Conservation (phyloP, 2,329 filamentous ascomycete species). For the Xylaria sp. region DNA sequence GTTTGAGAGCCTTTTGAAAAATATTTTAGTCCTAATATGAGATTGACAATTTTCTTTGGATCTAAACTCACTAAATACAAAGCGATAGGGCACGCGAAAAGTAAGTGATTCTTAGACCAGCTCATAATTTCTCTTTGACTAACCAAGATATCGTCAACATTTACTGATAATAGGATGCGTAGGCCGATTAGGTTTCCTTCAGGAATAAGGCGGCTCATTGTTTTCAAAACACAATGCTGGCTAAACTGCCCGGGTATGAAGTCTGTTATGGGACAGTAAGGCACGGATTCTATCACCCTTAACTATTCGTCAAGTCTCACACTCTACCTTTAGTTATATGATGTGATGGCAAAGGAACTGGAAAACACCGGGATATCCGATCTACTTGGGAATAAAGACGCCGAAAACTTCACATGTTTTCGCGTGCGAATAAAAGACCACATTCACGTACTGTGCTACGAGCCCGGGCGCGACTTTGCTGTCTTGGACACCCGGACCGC, state of each 20-base stretch:
- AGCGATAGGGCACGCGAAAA: too few species aligned
- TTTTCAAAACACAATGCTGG: not conserved
- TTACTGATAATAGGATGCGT: not conserved
- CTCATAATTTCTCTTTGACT: not conserved
- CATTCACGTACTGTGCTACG: not conserved
- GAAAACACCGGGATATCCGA: not conserved
- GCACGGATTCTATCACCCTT: not conserved
- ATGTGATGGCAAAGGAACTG: not conserved
- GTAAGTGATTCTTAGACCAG: not conserved
- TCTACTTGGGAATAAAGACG: not conserved
- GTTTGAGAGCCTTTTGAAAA: not conserved
- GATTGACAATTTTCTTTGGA: too few species aligned
- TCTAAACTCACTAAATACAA: too few species aligned
- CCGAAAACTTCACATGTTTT: not conserved
- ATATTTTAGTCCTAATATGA: too few species aligned
- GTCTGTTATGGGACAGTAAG: conserved; percentile 14
- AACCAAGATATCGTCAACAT: not conserved
- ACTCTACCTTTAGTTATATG: not conserved
- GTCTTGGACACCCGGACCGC: not conserved
- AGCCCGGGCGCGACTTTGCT: not conserved
- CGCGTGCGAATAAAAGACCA: not conserved
- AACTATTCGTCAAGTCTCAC: not conserved
- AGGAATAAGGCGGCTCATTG: not conserved
- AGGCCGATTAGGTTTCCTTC: not conserved
- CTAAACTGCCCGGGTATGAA: not conserved